A percentile compares a stretch with the other conserved stretches of the same genome.
Conservation (phyloP, 2,329 filamentous ascomycete species). For the Fusarium sp. region DNA sequence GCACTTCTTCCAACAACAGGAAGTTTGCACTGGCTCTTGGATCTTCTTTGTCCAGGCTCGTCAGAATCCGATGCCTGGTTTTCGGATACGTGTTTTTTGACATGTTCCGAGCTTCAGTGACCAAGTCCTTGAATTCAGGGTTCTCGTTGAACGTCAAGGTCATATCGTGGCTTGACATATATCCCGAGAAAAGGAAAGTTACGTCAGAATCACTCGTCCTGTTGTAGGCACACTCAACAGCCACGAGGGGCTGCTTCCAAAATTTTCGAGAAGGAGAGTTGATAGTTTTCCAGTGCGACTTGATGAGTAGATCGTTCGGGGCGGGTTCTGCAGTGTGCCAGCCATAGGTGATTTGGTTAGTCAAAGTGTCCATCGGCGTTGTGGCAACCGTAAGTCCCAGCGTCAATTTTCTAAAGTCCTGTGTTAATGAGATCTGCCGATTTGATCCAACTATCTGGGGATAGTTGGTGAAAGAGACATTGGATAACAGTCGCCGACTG, state of each 20-base stretch:
- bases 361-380: background rate
- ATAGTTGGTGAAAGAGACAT: background rate
- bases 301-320: background rate
- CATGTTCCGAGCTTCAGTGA: background rate
- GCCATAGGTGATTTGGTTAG: rapidly evolving
- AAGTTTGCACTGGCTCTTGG: background rate
- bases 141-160: background rate
- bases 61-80: background rate
- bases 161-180: background rate
- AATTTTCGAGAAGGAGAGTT: background rate
- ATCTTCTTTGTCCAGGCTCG: background rate
- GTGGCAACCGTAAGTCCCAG: background rate
- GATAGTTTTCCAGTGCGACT: background rate
- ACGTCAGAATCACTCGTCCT: background rate
- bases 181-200: background rate
- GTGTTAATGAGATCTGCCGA: background rate
- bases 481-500: background rate
- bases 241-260: background rate
- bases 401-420: background rate
- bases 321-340: background rate
- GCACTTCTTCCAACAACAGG: background rate
- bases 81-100: background rate
- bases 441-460: rapidly evolving
- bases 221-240: background rate
- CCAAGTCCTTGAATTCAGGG: background rate